phyloP scores from a whole-genome alignment of 1,284 basidiomycete species.

The Puccinia hordei region DNA sequence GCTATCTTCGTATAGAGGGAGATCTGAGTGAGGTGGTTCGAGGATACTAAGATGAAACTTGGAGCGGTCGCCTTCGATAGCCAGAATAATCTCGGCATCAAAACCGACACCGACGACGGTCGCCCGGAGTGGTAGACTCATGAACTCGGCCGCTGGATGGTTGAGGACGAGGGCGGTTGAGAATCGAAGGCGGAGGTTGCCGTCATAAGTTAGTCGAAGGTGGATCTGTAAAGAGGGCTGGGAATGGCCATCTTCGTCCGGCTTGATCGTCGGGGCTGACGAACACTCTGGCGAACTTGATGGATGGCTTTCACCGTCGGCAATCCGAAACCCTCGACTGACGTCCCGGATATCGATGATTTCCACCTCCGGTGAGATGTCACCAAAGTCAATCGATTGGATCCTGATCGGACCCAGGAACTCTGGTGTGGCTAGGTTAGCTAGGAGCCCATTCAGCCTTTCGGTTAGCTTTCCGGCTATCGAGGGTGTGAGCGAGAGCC shows the following conservation, averaged over 20 bases:
- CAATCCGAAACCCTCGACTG: slow-evolving; percentile 79
- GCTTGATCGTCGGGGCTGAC: slow-evolving; percentile 30
- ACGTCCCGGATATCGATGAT: slow-evolving; percentile 90
- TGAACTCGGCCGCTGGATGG: slow-evolving; percentile 90
- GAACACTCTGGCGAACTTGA: slow-evolving; percentile 49
- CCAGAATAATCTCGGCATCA: slow-evolving; percentile 81
- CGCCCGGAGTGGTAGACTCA: slow-evolving; percentile 90
- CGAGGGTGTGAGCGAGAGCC: slow-evolving; percentile 66
- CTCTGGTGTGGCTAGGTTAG: slow-evolving; percentile 72
- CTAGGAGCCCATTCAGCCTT: slow-evolving; percentile 77
- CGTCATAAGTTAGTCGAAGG: slow-evolving; percentile 60
- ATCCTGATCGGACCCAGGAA: slow-evolving; percentile 90
- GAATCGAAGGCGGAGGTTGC: slow-evolving; percentile 66
- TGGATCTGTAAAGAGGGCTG: slow-evolving; percentile 62
- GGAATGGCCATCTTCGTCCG: slow-evolving; percentile 29
- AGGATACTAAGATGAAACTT: slow-evolving; percentile 84
- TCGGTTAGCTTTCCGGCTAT: slow-evolving; percentile 73
- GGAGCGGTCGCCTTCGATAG: slow-evolving; percentile 77
- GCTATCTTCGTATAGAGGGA: slow-evolving; percentile 13
- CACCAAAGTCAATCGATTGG: slow-evolving; percentile 82
- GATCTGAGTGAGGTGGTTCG: slow-evolving; percentile 61
- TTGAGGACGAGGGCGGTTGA: slow-evolving; percentile 93
- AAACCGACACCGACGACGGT: slow-evolving; percentile 85
- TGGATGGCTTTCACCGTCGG: slow-evolving; percentile 74
- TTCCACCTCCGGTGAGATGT: slow-evolving; percentile 77